phyloP scores from a whole-genome alignment of 192 early-diverging fungal species.

The Coemansia guatemalensis region DNA sequence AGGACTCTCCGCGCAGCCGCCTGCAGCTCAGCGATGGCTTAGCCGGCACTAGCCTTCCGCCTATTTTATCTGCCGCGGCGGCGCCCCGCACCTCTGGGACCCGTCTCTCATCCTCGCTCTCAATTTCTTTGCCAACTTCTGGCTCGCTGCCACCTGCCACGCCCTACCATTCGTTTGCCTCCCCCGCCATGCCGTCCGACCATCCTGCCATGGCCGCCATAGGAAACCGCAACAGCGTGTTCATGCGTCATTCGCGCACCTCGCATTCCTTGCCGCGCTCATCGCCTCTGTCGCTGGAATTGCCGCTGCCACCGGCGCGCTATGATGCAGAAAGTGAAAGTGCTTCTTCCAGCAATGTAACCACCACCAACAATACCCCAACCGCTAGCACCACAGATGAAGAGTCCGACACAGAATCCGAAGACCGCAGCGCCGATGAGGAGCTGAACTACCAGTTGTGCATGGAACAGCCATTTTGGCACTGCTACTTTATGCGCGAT shows the following conservation, averaged over 20 bases:
- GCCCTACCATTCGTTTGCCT: background rate
- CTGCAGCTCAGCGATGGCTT: too few species aligned
- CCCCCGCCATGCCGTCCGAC: slow-evolving; percentile 10
- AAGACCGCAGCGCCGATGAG: background rate
- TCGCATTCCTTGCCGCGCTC: slow-evolving; percentile 1
- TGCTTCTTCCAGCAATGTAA: too few species aligned
- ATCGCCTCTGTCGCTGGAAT: background rate
- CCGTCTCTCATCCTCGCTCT: background rate
- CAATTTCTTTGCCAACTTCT: background rate
- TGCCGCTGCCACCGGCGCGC: slow-evolving; percentile 1
- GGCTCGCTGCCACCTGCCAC: background rate
- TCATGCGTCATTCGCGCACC: slow-evolving; percentile 21
- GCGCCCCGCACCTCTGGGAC: too few species aligned
- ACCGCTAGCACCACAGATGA: background rate
- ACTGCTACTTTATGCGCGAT: slow-evolving; percentile 27
- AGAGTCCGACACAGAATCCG: slow-evolving; percentile 2
- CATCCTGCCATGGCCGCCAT: slow-evolving; percentile 6
- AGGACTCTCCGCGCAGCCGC: too few species aligned
- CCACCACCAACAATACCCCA: background rate
- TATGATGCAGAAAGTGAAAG: background rate
- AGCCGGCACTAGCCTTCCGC: too few species aligned
- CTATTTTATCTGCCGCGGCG: too few species aligned
- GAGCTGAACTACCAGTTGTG: slow-evolving; percentile 11
- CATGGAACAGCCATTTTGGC: slow-evolving; percentile 30
- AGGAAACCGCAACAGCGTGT: slow-evolving; percentile 27